Evolutionary conservation across 805 yeast genomes (phyloP).

Genomic region (Schizosaccharomyces octosporus): DNA sequence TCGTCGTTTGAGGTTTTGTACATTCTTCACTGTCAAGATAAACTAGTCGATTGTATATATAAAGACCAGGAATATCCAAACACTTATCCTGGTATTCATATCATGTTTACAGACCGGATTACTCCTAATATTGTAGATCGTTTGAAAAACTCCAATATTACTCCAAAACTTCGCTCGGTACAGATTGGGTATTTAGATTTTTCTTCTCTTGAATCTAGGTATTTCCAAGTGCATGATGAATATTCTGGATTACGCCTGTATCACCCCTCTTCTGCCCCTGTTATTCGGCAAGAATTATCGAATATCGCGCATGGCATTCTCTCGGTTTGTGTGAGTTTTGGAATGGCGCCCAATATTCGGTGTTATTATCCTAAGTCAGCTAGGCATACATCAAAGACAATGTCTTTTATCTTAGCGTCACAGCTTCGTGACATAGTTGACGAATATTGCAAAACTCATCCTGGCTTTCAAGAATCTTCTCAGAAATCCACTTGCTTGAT

Average conservation of each 20-base stretch:
- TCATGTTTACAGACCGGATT: conserved; percentile 42
- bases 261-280: background rate
- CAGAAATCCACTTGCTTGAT: conserved; percentile 44
- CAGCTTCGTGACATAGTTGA: conserved; percentile 50
- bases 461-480: conserved; percentile 31
- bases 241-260: background rate
- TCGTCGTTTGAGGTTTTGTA: conserved; percentile 57
- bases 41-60: conserved; percentile 47
- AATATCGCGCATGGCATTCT: conserved; percentile 19
- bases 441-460: conserved; percentile 43
- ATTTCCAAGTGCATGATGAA: conserved; percentile 4
- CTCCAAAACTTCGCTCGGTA: conserved; percentile 4
- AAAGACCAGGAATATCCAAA: conserved; percentile 48
- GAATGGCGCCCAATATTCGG: conserved; percentile 72
- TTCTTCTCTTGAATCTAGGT: conserved; percentile 11
- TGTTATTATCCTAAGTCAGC: conserved; percentile 32
- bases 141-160: background rate
- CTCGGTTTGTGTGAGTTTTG: conserved; percentile 48
- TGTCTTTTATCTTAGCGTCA: conserved; percentile 47
- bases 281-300: background rate
- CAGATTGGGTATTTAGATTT: conserved; percentile 6
- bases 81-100: conserved; percentile 53
- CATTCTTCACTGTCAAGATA: conserved; percentile 42
- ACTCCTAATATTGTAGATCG: conserved; percentile 10
- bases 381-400: conserved; percentile 28